phyloP scores from a whole-genome alignment of 1,284 basidiomycete species.

The Ceratobasidium sp. region DNA sequence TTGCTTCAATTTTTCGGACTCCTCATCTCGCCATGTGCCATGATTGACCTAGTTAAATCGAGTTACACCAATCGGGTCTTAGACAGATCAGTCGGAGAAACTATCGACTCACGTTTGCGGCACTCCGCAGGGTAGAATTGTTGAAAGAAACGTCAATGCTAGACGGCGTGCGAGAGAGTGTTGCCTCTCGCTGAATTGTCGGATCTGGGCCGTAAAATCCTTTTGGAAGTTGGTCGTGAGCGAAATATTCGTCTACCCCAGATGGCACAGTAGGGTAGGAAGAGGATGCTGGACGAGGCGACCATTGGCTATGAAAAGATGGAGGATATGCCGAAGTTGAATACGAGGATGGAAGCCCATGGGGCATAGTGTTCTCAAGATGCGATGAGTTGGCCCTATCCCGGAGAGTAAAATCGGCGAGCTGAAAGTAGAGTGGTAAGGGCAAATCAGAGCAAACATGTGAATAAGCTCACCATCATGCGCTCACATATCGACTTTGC shows the following conservation, averaged over 20 bases:
- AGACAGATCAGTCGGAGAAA: slow-evolving; percentile 43
- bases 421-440: slow-evolving; percentile 22
- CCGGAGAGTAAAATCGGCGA: slow-evolving; percentile 39
- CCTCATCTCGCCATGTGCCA: slow-evolving; percentile 45
- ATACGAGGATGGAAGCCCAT: slow-evolving; percentile 24
- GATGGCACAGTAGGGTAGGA: slow-evolving; percentile 39
- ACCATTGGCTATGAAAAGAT: slow-evolving; percentile 40
- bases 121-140: slow-evolving; percentile 42
- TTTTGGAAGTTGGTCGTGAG: slow-evolving; percentile 41
- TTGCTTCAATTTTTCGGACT: slow-evolving; percentile 44
- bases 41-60: slow-evolving; percentile 44
- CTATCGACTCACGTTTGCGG: slow-evolving; percentile 45
- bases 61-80: slow-evolving; percentile 25
- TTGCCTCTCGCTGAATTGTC: slow-evolving; percentile 46
- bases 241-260: slow-evolving; percentile 44
- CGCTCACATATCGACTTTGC: slow-evolving; percentile 45
- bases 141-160: slow-evolving; percentile 43
- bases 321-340: slow-evolving; percentile 44
- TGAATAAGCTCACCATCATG: slow-evolving; percentile 44
- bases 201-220: slow-evolving; percentile 40
- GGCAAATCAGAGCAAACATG: slow-evolving; percentile 1
- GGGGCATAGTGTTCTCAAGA: slow-evolving; percentile 39
- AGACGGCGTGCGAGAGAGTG: slow-evolving; percentile 33
- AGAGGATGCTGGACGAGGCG: slow-evolving; percentile 32
- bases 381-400: slow-evolving; percentile 33